Percentiles rank a stretch among this genome's conserved stretches.
Evolutionary conservation across 1,139 yeast genomes (phyloP).

Genomic region (Kluyveromyces sp.): DNA sequence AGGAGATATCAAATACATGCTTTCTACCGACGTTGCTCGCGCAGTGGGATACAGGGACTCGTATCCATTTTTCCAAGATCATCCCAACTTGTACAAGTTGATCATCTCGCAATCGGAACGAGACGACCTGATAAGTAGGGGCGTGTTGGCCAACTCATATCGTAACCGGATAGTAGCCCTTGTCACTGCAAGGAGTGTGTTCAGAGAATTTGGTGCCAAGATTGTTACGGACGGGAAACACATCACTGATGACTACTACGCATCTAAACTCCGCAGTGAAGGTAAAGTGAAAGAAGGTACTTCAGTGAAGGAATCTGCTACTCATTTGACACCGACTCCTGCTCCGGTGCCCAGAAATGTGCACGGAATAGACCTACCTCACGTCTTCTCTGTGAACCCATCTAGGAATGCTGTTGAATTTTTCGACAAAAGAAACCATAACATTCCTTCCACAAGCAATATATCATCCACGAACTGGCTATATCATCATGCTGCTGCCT

Average conservation of each 20-base stretch:
- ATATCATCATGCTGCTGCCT: conserved; percentile 73
- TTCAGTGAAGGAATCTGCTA: conserved; percentile 51
- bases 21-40: conserved; percentile 93
- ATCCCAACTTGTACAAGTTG: conserved; percentile 59
- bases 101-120: conserved; percentile 74
- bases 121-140: conserved; percentile 72
- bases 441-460: conserved; percentile 36
- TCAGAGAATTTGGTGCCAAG: conserved; percentile 86
- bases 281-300: conserved; percentile 72
- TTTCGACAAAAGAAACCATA: conserved; percentile 26
- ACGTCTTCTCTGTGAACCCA: conserved; percentile 19
- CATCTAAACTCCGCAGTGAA: conserved; percentile 55
- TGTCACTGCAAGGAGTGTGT: conserved; percentile 86
- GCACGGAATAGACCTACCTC: conserved; percentile 18
- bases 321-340: conserved; percentile 9
- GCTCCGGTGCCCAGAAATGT: conserved; percentile 10
- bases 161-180: conserved; percentile 85
- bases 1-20: conserved; percentile 74
- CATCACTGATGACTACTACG: conserved; percentile 86
- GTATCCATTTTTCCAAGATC: conserved; percentile 82
- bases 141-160: conserved; percentile 81
- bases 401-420: conserved; percentile 31
- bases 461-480: conserved; percentile 77
- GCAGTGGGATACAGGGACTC: conserved; percentile 93
- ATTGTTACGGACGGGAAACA: conserved; percentile 74